Base-by-base conservation (phyloP, 495 filamentous ascomycete genomes). In the Penicillium malachiteum region DNA sequence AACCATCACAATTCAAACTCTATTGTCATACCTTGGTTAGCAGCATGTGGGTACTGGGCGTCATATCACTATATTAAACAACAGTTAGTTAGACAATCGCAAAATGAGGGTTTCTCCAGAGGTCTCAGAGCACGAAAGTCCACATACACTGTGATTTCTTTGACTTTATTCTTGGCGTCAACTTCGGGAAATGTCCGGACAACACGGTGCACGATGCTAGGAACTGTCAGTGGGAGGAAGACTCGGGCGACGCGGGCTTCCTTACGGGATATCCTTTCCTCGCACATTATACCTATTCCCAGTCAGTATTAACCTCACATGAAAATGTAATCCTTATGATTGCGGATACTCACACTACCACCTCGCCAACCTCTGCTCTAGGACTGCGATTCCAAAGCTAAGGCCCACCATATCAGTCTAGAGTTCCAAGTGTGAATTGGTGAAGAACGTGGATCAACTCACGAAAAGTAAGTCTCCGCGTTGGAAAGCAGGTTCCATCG, bases 401-500 rank as follows among this genome's bases (percentile, higher is more conserved):
- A 37, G 12, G 9, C 4, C 21, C 21, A 26, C 8, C 34, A 3
- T 7, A 37, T 37, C 7, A 37, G 34, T 13, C 34, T 37, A 9
- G 34, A 13, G 34, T 37, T 7, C 2, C 1, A 37, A 37, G 2
- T 13, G 9, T 10, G 34, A 37, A 37, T 6, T 34, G 5, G 33
- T n/a, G n/a, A n/a, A n/a, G n/a, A n/a, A n/a, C 33, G 6, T 37
- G 12, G 34, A 37, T 13, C 8, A 37, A 13, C 34, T 37, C 10
- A 98, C 76, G 63, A 97, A 89, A 9, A 98, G 79, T 3, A 98
- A 76, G 71, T 98, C 94, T 35, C 94, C 94, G 54, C 94, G 81
- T 67, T 97, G 92, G 73, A 98, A 97, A 4, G 95, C 94, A 0
- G 94, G 94, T 63, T 98, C 94, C 94, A 97, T 98, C 47, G 84